Conservation (phyloP, 1,284 basidiomycete genomes). For the Apiotrichum siamense region DNA sequence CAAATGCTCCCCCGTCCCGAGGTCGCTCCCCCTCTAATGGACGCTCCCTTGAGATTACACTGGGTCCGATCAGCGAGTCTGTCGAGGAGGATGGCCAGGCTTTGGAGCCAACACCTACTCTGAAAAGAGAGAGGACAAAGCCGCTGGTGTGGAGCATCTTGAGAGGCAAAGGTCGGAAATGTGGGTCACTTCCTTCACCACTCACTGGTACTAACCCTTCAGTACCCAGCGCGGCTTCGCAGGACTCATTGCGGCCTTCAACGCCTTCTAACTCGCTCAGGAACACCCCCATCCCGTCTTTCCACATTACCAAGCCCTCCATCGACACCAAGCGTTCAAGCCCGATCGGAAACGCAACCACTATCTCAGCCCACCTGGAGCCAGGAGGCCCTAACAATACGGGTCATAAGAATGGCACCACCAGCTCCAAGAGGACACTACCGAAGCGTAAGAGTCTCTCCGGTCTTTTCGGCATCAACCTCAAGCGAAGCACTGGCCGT, state of each 20-base stretch:
- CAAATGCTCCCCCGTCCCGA: background rate
- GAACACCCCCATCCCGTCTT: constrained; percentile 5
- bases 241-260: no score
- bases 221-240: no score
- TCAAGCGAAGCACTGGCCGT: constrained; percentile 25
- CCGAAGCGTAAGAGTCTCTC: constrained; percentile 39
- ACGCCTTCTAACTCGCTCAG: background rate
- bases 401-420: background rate
- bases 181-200: no score
- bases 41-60: constrained; percentile 6
- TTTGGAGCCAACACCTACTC: background rate
- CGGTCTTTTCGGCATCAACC: constrained; percentile 31
- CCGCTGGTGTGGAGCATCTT: constrained; percentile 38
- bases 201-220: no score
- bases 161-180: constrained; percentile 23
- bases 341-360: background rate
- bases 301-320: constrained; percentile 25
- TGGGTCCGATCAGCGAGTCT: background rate
- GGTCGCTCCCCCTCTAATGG: no score
- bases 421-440: constrained; percentile 5
- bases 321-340: constrained; percentile 1
- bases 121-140: constrained; percentile 33
- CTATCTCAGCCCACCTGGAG: background rate
- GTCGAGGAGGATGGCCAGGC: background rate
- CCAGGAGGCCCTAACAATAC: background rate